phyloP scores from a whole-genome alignment of 192 early-diverging fungal genomes.

The Gryganskiella cystojenkinii region DNA sequence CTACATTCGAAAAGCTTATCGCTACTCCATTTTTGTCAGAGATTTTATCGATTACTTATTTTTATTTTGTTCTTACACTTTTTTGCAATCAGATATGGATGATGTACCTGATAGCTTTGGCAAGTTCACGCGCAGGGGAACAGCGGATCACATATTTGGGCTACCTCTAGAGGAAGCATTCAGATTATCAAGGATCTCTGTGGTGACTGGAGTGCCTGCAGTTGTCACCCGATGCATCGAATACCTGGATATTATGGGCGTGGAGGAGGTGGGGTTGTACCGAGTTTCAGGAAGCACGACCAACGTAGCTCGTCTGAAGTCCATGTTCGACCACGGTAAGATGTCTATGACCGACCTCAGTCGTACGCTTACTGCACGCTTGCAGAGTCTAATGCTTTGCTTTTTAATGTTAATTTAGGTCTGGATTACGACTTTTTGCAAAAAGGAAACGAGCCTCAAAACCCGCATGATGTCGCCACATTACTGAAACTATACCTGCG shows the following conservation, averaged over 20 bases:
- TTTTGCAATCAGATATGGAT: not conserved
- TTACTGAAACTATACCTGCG: constrained; percentile 67
- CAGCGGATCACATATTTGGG: constrained; percentile 31
- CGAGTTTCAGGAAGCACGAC: constrained; percentile 44
- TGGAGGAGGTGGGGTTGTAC: constrained; percentile 65
- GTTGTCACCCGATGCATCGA: constrained; percentile 45
- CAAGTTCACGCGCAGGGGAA: constrained; percentile 17
- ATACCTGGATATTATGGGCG: constrained; percentile 54
- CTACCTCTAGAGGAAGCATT: constrained; percentile 38
- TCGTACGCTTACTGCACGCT: too few relatives aligned
- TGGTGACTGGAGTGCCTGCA: constrained; percentile 31
- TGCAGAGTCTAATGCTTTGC: not conserved
- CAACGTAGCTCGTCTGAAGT: constrained; percentile 43
- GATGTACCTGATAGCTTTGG: constrained; percentile 10
- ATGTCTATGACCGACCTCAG: too few relatives aligned
- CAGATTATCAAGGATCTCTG: constrained; percentile 30
- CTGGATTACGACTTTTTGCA: constrained; percentile 62
- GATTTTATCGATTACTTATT: too few relatives aligned
- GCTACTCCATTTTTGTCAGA: too few relatives aligned
- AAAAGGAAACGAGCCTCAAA: constrained; percentile 52
- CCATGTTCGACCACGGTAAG: constrained; percentile 53
- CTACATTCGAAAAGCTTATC: too few relatives aligned
- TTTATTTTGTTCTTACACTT: not conserved
- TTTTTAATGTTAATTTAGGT: constrained; percentile 15
- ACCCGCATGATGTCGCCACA: constrained; percentile 65